phyloP scores from a whole-genome alignment of 495 filamentous ascomycete genomes.

The Xylaria flabelliformis region DNA sequence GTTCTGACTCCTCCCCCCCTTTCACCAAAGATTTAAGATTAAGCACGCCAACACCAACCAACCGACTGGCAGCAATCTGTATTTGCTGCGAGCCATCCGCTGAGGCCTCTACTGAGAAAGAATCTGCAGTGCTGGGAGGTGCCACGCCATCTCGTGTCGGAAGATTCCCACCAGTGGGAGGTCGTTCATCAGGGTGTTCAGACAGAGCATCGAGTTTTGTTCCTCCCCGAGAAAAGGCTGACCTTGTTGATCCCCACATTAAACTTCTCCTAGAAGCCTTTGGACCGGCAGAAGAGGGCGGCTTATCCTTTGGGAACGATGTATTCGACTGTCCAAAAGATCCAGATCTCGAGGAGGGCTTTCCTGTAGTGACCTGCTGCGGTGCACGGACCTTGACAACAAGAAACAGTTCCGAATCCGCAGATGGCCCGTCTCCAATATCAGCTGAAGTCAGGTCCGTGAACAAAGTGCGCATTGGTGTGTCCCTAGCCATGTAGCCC shows the following conservation, averaged over 20 bases:
- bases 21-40: conserved; percentile 78
- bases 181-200: conserved; percentile 54
- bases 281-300: conserved; percentile 50
- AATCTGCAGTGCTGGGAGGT: conserved; percentile 63
- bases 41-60: conserved; percentile 82
- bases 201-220: conserved; percentile 56
- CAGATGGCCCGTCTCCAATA: conserved; percentile 75
- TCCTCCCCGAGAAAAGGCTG: conserved; percentile 53
- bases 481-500: conserved; percentile 60
- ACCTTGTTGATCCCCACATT: conserved; percentile 73
- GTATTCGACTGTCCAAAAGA: conserved; percentile 43
- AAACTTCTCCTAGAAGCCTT: conserved; percentile 77
- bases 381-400: conserved; percentile 80
- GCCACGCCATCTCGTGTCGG: conserved; percentile 53
- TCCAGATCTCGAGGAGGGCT: conserved; percentile 55
- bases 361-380: conserved; percentile 57
- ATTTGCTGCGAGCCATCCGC: conserved; percentile 54
- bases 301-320: conserved; percentile 51
- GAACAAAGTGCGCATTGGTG: conserved; percentile 83
- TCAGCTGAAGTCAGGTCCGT: conserved; percentile 82
- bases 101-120: conserved; percentile 50
- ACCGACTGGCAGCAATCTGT: conserved; percentile 58
- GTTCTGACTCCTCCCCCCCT: conserved; percentile 77
- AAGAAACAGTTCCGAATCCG: conserved; percentile 74
- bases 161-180: conserved; percentile 35